Percentiles rank a stretch among this genome's conserved stretches.
phyloP scores from a whole-genome alignment of 176 grass and related monocot species.

The Ensete glaucum region DNA sequence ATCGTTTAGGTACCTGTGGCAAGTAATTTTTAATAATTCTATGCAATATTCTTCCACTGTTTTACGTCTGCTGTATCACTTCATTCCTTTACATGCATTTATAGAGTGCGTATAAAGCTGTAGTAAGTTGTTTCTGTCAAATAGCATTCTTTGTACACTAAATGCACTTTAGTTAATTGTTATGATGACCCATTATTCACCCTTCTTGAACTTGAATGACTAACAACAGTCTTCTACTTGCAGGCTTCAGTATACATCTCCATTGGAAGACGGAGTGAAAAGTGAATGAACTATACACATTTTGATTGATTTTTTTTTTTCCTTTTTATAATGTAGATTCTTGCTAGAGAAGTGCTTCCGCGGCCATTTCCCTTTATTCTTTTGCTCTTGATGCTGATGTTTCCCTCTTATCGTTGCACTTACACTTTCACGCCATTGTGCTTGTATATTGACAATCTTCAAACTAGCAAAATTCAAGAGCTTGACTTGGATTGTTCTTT shows the following conservation, averaged over 20 bases:
- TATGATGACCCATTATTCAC: no score
- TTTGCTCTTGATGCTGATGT: neutral
- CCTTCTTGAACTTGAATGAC: neutral
- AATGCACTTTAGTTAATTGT: no score
- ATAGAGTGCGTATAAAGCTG: no score
- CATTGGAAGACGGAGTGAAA: neutral
- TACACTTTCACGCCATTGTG: neutral
- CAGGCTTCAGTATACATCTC: neutral
- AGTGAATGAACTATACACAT: neutral
- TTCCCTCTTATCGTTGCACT: neutral
- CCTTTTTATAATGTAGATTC: neutral
- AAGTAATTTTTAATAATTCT: neutral
- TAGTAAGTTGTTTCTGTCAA: no score
- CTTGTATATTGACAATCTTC: neutral
- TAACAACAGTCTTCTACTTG: neutral
- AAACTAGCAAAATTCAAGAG: no score
- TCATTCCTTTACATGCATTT: neutral
- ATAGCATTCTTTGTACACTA: no score
- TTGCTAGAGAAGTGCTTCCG: neutral
- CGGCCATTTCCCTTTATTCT: neutral
- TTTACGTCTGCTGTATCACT: no score
- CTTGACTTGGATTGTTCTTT: no score
- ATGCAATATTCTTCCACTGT: neutral
- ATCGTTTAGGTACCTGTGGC: neutral
- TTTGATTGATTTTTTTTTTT: neutral